Evolutionary conservation across 192 early-diverging fungal species (phyloP).

Genomic region (Oehlia diaphana): DNA sequence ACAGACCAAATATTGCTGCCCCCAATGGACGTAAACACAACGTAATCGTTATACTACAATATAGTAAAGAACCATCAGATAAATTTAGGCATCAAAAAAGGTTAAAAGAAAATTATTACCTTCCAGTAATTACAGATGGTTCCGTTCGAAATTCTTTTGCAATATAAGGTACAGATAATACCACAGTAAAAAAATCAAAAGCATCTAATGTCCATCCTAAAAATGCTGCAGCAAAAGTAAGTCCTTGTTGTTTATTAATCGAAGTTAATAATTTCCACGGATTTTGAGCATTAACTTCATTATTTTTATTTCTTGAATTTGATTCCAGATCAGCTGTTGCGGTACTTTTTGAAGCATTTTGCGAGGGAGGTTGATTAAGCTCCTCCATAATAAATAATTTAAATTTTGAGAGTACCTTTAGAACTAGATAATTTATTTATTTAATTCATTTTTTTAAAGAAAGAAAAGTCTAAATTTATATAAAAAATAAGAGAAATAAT

Average conservation of each 20-base stretch:
- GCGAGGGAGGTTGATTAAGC: not conserved
- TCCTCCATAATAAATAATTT: not conserved
- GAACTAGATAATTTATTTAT: no score
- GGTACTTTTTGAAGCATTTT: not conserved
- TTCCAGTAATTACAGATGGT: conserved; percentile 54
- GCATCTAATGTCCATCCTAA: conserved; percentile 78
- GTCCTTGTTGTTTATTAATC: not conserved
- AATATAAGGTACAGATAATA: conserved; percentile 56
- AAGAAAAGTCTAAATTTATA: no score
- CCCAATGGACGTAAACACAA: conserved; percentile 72
- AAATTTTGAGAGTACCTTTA: no score
- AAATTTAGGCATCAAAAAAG: not conserved
- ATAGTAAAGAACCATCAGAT: not conserved
- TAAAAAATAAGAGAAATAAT: no score
- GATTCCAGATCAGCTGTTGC: not conserved
- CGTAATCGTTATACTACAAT: conserved; percentile 61
- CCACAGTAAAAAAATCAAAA: conserved; percentile 69
- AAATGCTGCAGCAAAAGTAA: conserved; percentile 41
- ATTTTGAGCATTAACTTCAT: not conserved
- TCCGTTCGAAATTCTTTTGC: conserved; percentile 55
- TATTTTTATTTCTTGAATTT: not conserved
- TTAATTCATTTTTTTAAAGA: no score
- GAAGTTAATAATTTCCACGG: conserved; percentile 16
- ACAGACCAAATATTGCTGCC: conserved; percentile 68
- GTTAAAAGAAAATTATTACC: not conserved